phyloP scores from a whole-genome alignment of 208 protist genomes.

The Trypanosoma theileri region DNA sequence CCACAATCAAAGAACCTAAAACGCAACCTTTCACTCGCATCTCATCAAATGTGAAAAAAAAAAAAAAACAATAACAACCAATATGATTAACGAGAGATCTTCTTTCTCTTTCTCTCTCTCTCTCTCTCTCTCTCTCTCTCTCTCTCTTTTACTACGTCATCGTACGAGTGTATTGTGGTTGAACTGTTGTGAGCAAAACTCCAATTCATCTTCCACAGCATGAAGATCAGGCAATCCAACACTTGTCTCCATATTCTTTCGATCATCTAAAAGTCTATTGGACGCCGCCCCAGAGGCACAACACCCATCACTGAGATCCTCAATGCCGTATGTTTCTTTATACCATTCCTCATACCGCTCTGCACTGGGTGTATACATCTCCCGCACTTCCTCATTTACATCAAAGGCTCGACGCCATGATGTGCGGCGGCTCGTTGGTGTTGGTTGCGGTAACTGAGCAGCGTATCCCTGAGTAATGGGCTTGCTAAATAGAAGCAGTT shows the following conservation, averaged over 20 bases:
- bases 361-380: slow-evolving; percentile 51
- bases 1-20: too few relatives aligned
- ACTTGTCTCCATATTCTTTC: slow-evolving; percentile 36
- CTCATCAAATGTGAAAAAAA: background rate
- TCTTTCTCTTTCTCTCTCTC: background rate
- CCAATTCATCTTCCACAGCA: slow-evolving; percentile 50
- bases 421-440: slow-evolving; percentile 30
- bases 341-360: slow-evolving; percentile 83
- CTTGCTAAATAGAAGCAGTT: slow-evolving; percentile 63
- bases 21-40: too few relatives aligned
- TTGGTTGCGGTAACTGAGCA: slow-evolving; percentile 47
- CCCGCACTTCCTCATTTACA: slow-evolving; percentile 57
- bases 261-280: slow-evolving; percentile 55
- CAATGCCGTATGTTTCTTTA: slow-evolving; percentile 64
- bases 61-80: slow-evolving; percentile 3
- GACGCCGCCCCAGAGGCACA: slow-evolving; percentile 65
- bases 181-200: slow-evolving; percentile 63
- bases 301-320: slow-evolving; percentile 63
- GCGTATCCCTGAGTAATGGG: slow-evolving; percentile 79
- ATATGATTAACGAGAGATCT: background rate
- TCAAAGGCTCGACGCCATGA: slow-evolving; percentile 60
- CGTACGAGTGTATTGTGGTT: slow-evolving; percentile 51
- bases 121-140: background rate
- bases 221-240: slow-evolving; percentile 42
- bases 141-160: slow-evolving; percentile 19